Conservation (phyloP, 2,329 filamentous ascomycete species). For the Alternaria hordeiaustralica region DNA sequence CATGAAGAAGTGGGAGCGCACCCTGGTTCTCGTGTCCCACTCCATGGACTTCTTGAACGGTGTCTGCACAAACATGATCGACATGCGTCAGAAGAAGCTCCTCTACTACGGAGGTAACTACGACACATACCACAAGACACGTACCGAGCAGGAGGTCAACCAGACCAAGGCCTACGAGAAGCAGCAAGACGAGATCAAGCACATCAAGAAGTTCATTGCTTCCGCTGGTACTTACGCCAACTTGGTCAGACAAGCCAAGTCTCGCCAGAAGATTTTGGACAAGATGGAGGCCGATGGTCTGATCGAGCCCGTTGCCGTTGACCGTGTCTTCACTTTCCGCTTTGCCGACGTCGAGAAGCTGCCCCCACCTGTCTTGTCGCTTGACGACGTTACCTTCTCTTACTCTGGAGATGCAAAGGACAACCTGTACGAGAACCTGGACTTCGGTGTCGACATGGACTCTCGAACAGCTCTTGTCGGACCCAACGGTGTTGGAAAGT, state of each 20-base stretch:
- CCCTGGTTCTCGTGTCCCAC: constrained; percentile 94
- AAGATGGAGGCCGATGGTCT: constrained; percentile 99
- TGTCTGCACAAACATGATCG: constrained; percentile 97
- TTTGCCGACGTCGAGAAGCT: constrained; percentile 99
- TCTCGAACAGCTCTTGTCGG: constrained; percentile 95
- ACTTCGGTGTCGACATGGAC: constrained; percentile 99
- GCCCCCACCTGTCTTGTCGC: constrained; percentile 94
- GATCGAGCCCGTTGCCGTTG: constrained; percentile 85
- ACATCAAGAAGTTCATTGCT: constrained; percentile 99
- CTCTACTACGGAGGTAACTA: constrained; percentile 99
- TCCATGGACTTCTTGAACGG: constrained; percentile 99
- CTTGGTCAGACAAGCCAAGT: constrained; percentile 98
- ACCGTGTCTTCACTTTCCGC: constrained; percentile 94
- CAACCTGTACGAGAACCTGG: constrained; percentile 94
- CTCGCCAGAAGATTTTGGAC: constrained; percentile 98
- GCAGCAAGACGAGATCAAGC: constrained; percentile 97
- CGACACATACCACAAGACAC: constrained; percentile 94
- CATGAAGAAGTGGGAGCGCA: constrained; percentile 99
- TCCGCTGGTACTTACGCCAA: constrained; percentile 99
- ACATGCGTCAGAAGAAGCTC: constrained; percentile 89
- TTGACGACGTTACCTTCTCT: constrained; percentile 97
- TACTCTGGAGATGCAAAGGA: constrained; percentile 91
- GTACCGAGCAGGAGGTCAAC: constrained; percentile 92
- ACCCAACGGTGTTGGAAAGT: constrained; percentile 99
- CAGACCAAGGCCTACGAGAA: constrained; percentile 99